phyloP scores from a whole-genome alignment of 2,329 filamentous ascomycete genomes.

The Torrubiellomyces zombiae region DNA sequence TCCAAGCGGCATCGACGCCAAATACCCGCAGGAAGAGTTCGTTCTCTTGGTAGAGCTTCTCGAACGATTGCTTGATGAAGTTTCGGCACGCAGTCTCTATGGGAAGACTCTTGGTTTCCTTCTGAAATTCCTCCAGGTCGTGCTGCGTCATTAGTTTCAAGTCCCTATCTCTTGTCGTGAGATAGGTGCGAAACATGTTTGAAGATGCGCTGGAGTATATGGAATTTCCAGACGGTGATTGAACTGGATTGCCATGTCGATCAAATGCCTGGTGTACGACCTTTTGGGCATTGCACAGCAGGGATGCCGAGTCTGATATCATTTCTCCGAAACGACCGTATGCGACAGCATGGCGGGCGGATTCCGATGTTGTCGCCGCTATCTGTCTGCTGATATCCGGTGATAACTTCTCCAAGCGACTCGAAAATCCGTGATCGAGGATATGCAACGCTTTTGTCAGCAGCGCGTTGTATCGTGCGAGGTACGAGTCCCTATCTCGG shows the following conservation, averaged over 20 bases:
- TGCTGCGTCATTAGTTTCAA: conserved; percentile 34
- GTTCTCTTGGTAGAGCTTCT: conserved; percentile 38
- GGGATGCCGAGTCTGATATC: conserved; percentile 36
- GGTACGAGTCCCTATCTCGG: conserved; percentile 73
- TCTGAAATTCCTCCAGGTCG: conserved; percentile 36
- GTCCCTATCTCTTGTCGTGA: conserved; percentile 34
- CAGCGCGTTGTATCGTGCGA: conserved; percentile 71
- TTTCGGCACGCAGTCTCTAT: conserved; percentile 39
- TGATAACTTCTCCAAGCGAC: conserved; percentile 34
- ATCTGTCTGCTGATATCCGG: conserved; percentile 38
- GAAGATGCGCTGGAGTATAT: conserved; percentile 37
- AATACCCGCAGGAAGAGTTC: conserved; percentile 38
- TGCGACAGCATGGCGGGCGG: conserved; percentile 40
- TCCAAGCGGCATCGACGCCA: conserved; percentile 36
- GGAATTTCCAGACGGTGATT: conserved; percentile 25
- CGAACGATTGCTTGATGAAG: conserved; percentile 42
- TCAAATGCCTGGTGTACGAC: conserved; percentile 36
- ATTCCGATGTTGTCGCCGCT: conserved; percentile 37
- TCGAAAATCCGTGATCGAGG: conserved; percentile 39
- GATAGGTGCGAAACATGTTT: conserved; percentile 37
- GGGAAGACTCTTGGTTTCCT: conserved; percentile 30
- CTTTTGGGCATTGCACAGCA: conserved; percentile 38
- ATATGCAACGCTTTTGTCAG: conserved; percentile 50
- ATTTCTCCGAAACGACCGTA: conserved; percentile 44
- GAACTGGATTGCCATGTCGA: conserved; percentile 27